Base-by-base conservation (phyloP, 768 basidiomycete genomes). In the Coprinellus micaceus region DNA sequence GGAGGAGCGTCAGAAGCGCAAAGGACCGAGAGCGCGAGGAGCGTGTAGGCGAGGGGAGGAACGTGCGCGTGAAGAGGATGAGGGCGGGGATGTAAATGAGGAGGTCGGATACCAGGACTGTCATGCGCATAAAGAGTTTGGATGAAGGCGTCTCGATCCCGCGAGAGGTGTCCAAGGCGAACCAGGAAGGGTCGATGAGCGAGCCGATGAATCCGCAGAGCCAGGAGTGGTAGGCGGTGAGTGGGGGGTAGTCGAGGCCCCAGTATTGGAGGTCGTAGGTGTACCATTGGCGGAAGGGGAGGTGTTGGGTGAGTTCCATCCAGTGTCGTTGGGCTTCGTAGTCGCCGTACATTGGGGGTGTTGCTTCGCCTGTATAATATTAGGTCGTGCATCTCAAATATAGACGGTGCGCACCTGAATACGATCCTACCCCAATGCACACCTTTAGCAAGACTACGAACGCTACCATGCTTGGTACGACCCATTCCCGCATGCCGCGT, bases 241-340 rank as follows among this genome's bases (percentile, higher is more conserved):
- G 64, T 2, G 94, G 94, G 3, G 94, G 94, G 72, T 98, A 98
- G 70, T 98, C 95, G 50, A 98, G 77, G 0, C 92, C 92, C 95
- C 95, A 98, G 65, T 96, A 96, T 33, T 82, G 82, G 28, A 91
- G 76, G 64, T 96, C 91, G 68, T 94, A 91, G 1, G 73, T 84
- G 69, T 98, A 98, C 95, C 95, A 98, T 59, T 87, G 72, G 13
- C 72, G 73, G 19, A 83, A 63, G 0, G 94, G 90, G 0, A 93
- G 74, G 65, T 94, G 88, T 24, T 85, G 69, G 2, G 91, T 92
- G 37, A 96, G 67, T 63, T 95, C 94, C 90, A 96, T 91, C 94
- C 94, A 96, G 70, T 95, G 94, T 52, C 94, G 77, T 65, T 95
- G 94, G 0, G 94, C 94, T 68, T 96, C 94, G 62, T 91, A 96